These are phyloP conservation scores for Naumovozyma dairenensis DNA, from an alignment of 805 yeast species.

Conservation along the genomic window DNA sequence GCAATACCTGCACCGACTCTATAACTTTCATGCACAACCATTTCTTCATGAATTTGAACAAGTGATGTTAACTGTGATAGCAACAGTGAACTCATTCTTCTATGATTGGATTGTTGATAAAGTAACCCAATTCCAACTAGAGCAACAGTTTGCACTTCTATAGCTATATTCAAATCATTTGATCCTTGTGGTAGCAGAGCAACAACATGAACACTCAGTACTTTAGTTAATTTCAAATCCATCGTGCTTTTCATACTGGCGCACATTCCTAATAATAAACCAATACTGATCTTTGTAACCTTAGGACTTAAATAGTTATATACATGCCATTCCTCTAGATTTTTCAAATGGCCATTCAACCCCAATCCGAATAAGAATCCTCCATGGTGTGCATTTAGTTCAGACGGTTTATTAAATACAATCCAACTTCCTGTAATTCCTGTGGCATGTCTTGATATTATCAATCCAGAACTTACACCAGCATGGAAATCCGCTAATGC, in stretches of 20 bases:
- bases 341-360: slow-evolving; percentile 73
- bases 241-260: slow-evolving; percentile 76
- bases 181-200: slow-evolving; percentile 89
- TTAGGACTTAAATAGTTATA: slow-evolving; percentile 89
- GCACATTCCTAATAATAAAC: slow-evolving; percentile 82
- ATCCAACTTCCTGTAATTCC: slow-evolving; percentile 80
- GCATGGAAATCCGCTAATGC: slow-evolving; percentile 89
- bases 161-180: slow-evolving; percentile 73
- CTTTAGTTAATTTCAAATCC: slow-evolving; percentile 83
- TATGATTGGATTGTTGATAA: slow-evolving; percentile 66
- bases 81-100: slow-evolving; percentile 76
- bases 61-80: slow-evolving; percentile 50
- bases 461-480: slow-evolving; percentile 82
- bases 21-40: slow-evolving; percentile 65
- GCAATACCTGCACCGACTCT: slow-evolving; percentile 82
- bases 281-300: slow-evolving; percentile 74
- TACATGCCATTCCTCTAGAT: slow-evolving; percentile 91
- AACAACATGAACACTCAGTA: slow-evolving; percentile 83
- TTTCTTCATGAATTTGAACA: slow-evolving; percentile 45
- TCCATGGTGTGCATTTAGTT: slow-evolving; percentile 73
- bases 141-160: slow-evolving; percentile 85
- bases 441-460: slow-evolving; percentile 55
- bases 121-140: slow-evolving; percentile 81
- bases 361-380: slow-evolving; percentile 93
- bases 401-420: slow-evolving; percentile 68